Base-by-base conservation (phyloP, 2,329 filamentous ascomycete species). In the Teratosphaeria nubilosa region DNA sequence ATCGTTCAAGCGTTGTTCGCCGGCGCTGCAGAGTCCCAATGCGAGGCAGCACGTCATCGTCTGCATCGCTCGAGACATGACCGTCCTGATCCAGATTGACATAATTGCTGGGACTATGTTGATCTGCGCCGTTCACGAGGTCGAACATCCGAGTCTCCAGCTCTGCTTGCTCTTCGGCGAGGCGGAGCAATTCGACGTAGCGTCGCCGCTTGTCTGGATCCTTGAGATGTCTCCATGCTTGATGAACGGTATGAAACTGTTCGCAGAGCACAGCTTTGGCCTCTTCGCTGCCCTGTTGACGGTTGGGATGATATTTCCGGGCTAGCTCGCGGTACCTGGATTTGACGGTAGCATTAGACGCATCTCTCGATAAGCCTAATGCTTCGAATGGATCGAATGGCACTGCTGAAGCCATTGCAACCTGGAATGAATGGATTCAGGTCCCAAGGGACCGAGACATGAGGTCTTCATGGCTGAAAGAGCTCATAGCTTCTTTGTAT, bases 261-360 rank as follows among this genome's bases (percentile, higher is more conserved):
- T 66, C 66, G 11, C 63, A 54, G 2, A 67, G 58, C 3, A 62
- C 64, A 13, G 58, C 53, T 53, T 64, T 67, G 20, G 61, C 61
- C 53, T 62, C 84, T 89, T 62, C 64, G 53, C 64, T 65, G 30
- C 57, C 56, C 75, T 65, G 80, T 90, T 77, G 77, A 61, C 68
- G 62, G 51, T 70, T 71, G 5, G 78, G 78, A 66, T 99, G 94
- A 68, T 92, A 84, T 72, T 85, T 90, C 56, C 97, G 78, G 5
- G 94, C 94, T 56, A 88, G 83, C 70, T 95, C 95, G 69, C 90
- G 87, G 76, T 99, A 99, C 25, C 90, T 90, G 16, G 84, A 84
- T 73, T 95, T 96, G 76, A 99, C 83, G 68, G 95, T 83, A 62
- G 90, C 85, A 37, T 84, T 76, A 0, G 87, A 88, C 16, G 91